Conservation (phyloP, 2,329 filamentous ascomycete species). For the Neobulgaria alba region DNA sequence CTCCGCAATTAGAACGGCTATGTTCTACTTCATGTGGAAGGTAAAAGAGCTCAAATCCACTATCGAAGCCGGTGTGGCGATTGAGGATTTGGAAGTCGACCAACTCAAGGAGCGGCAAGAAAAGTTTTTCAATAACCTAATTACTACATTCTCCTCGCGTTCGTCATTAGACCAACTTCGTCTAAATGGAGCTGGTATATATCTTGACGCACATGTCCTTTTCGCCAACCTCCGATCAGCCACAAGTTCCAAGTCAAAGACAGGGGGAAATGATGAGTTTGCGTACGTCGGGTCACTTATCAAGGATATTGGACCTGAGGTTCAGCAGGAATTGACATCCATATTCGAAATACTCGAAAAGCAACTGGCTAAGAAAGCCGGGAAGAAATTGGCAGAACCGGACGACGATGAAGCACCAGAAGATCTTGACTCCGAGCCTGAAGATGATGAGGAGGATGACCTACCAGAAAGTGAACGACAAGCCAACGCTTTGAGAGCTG, state of each 20-base stretch:
- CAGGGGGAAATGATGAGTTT: constrained; percentile 38
- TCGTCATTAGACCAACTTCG: constrained; percentile 70
- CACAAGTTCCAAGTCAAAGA: constrained; percentile 29
- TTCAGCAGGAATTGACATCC: constrained; percentile 58
- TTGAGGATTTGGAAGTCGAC: constrained; percentile 52
- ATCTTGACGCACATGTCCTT: constrained; percentile 75
- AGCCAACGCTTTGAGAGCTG: constrained; percentile 63
- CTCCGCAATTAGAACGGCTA: constrained; percentile 64
- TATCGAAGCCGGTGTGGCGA: constrained; percentile 43
- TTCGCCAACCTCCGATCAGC: constrained; percentile 61
- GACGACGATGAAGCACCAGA: constrained; percentile 67
- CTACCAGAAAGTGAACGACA: constrained; percentile 50
- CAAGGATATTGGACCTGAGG: constrained; percentile 57
- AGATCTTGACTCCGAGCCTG: constrained; percentile 52
- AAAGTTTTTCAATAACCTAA: constrained; percentile 52
- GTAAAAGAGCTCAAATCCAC: constrained; percentile 50
- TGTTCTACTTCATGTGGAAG: constrained; percentile 97
- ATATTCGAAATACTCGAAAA: constrained; percentile 74
- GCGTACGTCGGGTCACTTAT: constrained; percentile 52
- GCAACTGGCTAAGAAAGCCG: constrained; percentile 62
- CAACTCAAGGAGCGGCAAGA: constrained; percentile 47
- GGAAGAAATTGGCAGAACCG: constrained; percentile 53
- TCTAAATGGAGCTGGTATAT: constrained; percentile 62
- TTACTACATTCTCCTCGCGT: constrained; percentile 59
- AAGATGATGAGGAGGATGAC: constrained; percentile 48